Conservation (phyloP, 139 green algal species). For the Chloropicon primus region DNA sequence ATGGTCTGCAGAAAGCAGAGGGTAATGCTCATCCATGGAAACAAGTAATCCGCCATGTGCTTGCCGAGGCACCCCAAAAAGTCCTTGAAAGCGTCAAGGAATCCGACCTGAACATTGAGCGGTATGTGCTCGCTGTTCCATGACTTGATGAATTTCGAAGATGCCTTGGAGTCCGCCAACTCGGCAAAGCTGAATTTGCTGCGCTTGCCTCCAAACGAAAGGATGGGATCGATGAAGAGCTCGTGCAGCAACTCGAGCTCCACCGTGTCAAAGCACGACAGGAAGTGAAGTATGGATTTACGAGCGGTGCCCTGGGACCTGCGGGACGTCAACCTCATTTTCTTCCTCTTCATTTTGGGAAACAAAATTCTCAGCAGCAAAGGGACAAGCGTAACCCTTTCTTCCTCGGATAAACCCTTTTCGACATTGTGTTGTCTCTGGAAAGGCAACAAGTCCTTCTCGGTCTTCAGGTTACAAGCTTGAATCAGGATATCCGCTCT, state of each 20-base stretch:
- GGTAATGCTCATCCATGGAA: background rate
- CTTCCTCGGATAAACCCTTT: background rate
- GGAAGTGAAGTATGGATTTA: background rate
- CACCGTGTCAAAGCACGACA: background rate
- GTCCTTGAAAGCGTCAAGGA: background rate
- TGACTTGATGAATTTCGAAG: background rate
- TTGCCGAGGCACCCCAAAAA: background rate
- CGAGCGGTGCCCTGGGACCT: background rate
- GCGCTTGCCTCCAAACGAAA: background rate
- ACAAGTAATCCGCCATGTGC: background rate
- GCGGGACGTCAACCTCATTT: background rate
- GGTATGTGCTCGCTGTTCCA: background rate
- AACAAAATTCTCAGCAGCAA: background rate
- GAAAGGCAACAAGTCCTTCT: background rate
- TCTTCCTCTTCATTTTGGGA: background rate
- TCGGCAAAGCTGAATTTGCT: background rate
- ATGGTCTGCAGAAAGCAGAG: background rate
- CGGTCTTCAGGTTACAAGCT: background rate
- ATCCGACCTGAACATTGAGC: background rate
- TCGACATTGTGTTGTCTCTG: background rate
- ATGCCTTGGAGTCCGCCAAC: background rate
- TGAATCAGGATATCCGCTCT: background rate
- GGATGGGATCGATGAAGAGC: background rate
- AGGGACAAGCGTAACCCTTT: background rate
- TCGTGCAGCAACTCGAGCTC: background rate